Base-by-base conservation (phyloP, 1,284 basidiomycete genomes). In the Tylopilus orsonianus region DNA sequence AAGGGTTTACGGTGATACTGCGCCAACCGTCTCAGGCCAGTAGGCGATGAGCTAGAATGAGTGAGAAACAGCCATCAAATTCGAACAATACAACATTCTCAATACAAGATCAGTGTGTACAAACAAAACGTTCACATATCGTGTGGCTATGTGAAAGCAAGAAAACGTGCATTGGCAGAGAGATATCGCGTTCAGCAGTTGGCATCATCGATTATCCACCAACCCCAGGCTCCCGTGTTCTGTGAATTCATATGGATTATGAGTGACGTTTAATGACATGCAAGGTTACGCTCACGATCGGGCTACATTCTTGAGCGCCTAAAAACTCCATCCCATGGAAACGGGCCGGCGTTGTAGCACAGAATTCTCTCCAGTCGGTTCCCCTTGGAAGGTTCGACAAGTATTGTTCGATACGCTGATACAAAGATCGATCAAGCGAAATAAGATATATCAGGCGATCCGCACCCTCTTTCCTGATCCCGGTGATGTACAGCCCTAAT, bases 291-390 rank as follows among this genome's bases (percentile, higher is more conserved):
- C 52, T 12, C 12, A 51, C 52, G 9, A 19, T 30, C 8, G 27
- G 29, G n/a, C 14, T 18, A 20, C 60, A 64, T 23, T 60, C 46
- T 3, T 64, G 46, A 10, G 66, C 62, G 4, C 66, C 66, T 1
- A 34, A 13, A 37, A 68, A 65, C 8, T 57, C 48, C 50, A 55
- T 42, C 1, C 38, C 54, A 7, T 26, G 44, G 46, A 65, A 68
- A 20, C 22, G 40, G n/a, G 29, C 49, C 3, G 62, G 62, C 1
- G 66, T 67, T 2, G 66, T 68, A 5, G 66, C 61, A 29, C 62
- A 65, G 18, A 67, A 67, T 32, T 68, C 64, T 20, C 59, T 49
- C 65, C 61, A 65, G 37, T 56, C 56, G 1, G 50, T 13, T 13
- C 58, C 62, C 5, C 22, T 19, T 20, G 64, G 60, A 27, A 64